Conservation (phyloP, 352 stramenopile genomes). For the Thalassiosira mediterranea region DNA sequence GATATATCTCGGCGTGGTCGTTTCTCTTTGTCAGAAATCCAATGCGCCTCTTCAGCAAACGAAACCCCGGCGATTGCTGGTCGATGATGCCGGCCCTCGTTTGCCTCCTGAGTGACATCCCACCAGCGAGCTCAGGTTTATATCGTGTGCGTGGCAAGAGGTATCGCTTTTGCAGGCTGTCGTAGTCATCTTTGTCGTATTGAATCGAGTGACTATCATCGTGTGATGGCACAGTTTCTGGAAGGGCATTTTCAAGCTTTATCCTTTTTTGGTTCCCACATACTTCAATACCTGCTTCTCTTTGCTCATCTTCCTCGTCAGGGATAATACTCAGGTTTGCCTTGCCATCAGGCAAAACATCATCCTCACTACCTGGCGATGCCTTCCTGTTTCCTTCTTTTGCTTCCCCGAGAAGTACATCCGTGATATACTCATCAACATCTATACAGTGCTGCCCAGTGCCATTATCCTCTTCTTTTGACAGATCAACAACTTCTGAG, state of each 20-base stretch:
- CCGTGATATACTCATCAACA: conserved; percentile 29
- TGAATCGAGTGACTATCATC: too few relatives aligned
- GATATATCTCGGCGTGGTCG: conserved; percentile 27
- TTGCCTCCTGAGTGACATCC: conserved; percentile 37
- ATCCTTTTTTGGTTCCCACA: too few relatives aligned
- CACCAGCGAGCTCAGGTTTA: conserved; percentile 23
- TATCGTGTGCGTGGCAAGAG: conserved; percentile 21
- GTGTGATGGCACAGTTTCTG: too few relatives aligned
- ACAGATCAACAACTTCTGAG: conserved; percentile 32
- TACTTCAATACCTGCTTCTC: too few relatives aligned
- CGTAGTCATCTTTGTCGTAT: conserved; percentile 39
- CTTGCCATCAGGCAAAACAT: too few relatives aligned
- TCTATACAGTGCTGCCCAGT: conserved; percentile 15
- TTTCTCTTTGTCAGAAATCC: conserved; percentile 21
- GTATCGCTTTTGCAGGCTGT: conserved; percentile 24
- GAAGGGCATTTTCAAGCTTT: too few relatives aligned
- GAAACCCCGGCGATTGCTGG: conserved; percentile 22
- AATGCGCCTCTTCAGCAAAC: conserved; percentile 20
- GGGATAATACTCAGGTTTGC: too few relatives aligned
- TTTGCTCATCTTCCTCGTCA: too few relatives aligned
- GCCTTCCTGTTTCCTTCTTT: not conserved
- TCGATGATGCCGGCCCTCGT: conserved; percentile 26
- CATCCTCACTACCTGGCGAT: too few relatives aligned
- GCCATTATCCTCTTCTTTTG: conserved; percentile 9
- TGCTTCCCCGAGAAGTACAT: conserved; percentile 8